These are phyloP conservation scores for Talaromyces sp. DNA, from an alignment of 2,329 filamentous ascomycete species.

Conservation along the genomic window DNA sequence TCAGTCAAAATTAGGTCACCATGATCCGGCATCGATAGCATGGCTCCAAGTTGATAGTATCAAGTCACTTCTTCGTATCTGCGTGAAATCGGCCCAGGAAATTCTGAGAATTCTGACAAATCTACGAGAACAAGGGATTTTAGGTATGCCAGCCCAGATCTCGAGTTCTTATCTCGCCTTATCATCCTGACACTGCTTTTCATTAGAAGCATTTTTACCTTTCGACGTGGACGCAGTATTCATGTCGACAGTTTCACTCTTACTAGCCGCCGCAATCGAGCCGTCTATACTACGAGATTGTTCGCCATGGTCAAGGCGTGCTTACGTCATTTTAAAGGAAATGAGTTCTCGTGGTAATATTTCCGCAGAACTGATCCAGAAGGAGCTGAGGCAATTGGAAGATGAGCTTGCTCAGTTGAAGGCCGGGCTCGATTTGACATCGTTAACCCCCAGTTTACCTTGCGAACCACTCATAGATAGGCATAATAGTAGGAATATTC, in stretches of 20 bases:
- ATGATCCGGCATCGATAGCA: conserved; percentile 22
- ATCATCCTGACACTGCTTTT: conserved; percentile 41
- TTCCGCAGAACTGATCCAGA: conserved; percentile 40
- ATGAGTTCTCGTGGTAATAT: conserved; percentile 47
- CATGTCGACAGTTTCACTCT: conserved; percentile 44
- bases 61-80: not conserved
- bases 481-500: too few relatives aligned
- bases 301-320: conserved; percentile 29
- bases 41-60: conserved; percentile 26
- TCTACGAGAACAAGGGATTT: not conserved
- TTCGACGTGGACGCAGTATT: conserved; percentile 51
- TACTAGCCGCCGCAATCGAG: conserved; percentile 42
- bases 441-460: too few relatives aligned
- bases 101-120: not conserved
- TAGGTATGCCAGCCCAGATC: not conserved
- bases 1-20: conserved; percentile 28
- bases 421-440: too few relatives aligned
- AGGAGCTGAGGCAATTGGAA: conserved; percentile 12
- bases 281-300: conserved; percentile 36
- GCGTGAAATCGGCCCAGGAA: not conserved
- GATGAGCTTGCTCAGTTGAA: conserved; percentile 8
- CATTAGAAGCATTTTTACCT: conserved; percentile 49
- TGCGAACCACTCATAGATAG: too few relatives aligned
- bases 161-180: not conserved
- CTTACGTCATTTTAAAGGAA: conserved; percentile 35